A percentile compares a stretch with the other conserved stretches of the same genome.
These are phyloP conservation scores for Verbascum thapsus DNA, from an alignment of 257 asterid species.

Conservation along the genomic window DNA sequence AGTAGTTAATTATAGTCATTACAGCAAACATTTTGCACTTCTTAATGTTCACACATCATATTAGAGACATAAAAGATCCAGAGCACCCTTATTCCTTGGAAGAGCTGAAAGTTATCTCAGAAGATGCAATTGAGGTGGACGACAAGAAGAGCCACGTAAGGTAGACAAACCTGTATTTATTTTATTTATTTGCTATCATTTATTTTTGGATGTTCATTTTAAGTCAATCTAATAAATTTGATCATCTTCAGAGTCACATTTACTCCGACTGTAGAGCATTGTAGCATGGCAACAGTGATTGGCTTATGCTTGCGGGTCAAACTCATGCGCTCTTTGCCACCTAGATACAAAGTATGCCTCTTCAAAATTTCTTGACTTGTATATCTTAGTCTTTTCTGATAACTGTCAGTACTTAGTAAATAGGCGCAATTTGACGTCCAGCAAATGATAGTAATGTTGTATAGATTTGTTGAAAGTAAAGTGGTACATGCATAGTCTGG, in stretches of 20 bases:
- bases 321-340: slow-evolving; percentile 86
- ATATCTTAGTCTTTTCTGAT: slow-evolving; percentile 11
- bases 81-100: slow-evolving; percentile 95
- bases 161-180: slow-evolving; percentile 39
- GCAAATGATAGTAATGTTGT: background rate
- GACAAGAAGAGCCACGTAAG: slow-evolving; percentile 72
- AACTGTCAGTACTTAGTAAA: slow-evolving; percentile 10
- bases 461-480: background rate
- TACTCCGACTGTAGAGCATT: slow-evolving; percentile 96
- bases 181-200: slow-evolving; percentile 17
- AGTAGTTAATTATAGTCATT: background rate
- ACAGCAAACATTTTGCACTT: slow-evolving; percentile 32
- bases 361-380: background rate
- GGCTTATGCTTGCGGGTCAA: slow-evolving; percentile 95
- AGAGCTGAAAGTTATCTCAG: slow-evolving; percentile 85
- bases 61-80: slow-evolving; percentile 98
- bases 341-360: slow-evolving; percentile 70
- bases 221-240: slow-evolving; percentile 18
- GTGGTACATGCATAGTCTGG: background rate
- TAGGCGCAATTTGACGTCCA: background rate
- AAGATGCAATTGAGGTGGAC: slow-evolving; percentile 85
- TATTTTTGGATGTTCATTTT: slow-evolving; percentile 9
- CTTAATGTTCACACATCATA: slow-evolving; percentile 80
- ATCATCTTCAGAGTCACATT: slow-evolving; percentile 75
- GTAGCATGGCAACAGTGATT: slow-evolving; percentile 90